Evolutionary conservation across 164 flowering plant species (phyloP).

Genomic region (Hamamelis virginiana): DNA sequence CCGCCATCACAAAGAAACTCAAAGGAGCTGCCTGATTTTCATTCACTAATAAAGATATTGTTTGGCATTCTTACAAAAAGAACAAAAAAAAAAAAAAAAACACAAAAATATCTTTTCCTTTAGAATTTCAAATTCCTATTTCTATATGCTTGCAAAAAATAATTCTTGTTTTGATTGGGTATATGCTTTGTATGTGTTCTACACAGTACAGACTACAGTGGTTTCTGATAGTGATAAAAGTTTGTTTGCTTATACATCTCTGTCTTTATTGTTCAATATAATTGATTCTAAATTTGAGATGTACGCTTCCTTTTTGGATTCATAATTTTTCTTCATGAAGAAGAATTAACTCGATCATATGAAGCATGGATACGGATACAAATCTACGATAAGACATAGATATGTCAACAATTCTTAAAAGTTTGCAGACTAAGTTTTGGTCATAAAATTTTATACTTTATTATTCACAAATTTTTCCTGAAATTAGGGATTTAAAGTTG

Average conservation of each 20-base stretch:
- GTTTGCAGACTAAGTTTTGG: no score
- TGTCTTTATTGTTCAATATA: neutral
- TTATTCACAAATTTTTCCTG: no score
- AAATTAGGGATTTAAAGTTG: no score
- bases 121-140: conserved; percentile 6
- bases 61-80: conserved; percentile 2
- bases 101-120: conserved; percentile 1
- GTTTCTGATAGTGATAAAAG: conserved; percentile 7
- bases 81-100: no score
- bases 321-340: no score
- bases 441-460: no score
- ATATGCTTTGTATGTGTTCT: conserved; percentile 13
- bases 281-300: neutral
- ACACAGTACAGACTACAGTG: neutral
- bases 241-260: conserved; percentile 1
- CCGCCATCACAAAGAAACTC: conserved; percentile 74
- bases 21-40: conserved; percentile 52
- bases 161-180: conserved; percentile 10
- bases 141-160: conserved; percentile 9
- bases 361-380: no score
- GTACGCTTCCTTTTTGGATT: neutral
- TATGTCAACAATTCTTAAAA: no score
- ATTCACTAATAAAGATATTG: neutral
- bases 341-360: no score
- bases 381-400: no score